phyloP scores from a whole-genome alignment of 768 basidiomycete genomes.

The Lentinula lateritia region DNA sequence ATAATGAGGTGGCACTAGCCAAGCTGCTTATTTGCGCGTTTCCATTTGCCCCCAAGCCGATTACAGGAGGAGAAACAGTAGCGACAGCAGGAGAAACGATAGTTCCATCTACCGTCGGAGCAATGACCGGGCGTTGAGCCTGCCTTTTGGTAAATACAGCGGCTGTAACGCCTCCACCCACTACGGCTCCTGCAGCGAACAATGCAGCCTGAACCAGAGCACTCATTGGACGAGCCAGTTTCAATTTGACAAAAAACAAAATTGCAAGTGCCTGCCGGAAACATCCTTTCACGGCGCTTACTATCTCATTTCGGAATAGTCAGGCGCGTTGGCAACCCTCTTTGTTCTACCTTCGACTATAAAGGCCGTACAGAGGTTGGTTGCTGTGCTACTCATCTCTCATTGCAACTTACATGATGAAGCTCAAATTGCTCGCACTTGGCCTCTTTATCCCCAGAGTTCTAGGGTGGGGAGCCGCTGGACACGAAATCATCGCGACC shows the following conservation, averaged over 20 bases:
- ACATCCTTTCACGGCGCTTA: not conserved
- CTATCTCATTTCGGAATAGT: not conserved
- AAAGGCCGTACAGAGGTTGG: not conserved
- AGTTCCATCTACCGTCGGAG: not conserved
- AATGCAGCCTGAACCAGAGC: slow-evolving; percentile 55
- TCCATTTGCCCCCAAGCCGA: slow-evolving; percentile 42
- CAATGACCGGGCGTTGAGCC: slow-evolving; percentile 4
- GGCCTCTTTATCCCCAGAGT: slow-evolving; percentile 1
- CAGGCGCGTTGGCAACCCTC: not conserved
- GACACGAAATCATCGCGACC: slow-evolving; percentile 88
- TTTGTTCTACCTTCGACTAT: slow-evolving; percentile 1
- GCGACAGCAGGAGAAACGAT: slow-evolving; percentile 11
- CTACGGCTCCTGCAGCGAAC: slow-evolving; percentile 77
- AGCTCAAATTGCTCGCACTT: slow-evolving; percentile 1
- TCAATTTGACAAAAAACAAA: slow-evolving; percentile 7
- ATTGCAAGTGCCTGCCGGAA: slow-evolving; percentile 5
- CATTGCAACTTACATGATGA: slow-evolving; percentile 5
- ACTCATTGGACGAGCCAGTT: slow-evolving; percentile 12
- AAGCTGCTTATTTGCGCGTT: slow-evolving; percentile 34
- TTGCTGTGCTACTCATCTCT: not conserved
- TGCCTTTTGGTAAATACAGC: slow-evolving; percentile 32
- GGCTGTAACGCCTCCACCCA: slow-evolving; percentile 72
- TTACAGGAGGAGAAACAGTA: slow-evolving; percentile 29
- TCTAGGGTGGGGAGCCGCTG: slow-evolving; percentile 36
- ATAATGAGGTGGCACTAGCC: slow-evolving; percentile 7